These are phyloP conservation scores for Hymenoscyphus fructigenus DNA, from an alignment of 2,329 filamentous ascomycete genomes.

Conservation along the genomic window DNA sequence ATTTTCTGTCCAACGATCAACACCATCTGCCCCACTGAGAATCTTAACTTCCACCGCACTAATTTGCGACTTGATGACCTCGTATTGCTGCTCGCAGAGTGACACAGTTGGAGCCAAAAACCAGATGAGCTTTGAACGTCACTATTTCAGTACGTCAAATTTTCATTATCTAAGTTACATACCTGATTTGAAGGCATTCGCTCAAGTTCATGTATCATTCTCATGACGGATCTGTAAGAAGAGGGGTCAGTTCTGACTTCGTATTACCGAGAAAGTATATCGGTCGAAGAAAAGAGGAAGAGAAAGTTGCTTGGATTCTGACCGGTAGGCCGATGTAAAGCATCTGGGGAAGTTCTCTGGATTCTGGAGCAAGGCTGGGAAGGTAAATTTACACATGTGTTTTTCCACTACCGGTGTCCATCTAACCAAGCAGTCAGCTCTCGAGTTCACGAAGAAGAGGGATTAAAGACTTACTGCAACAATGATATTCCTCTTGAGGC, in stretches of 20 bases:
- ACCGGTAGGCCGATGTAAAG: background rate
- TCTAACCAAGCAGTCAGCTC: constrained; percentile 46
- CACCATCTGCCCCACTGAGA: constrained; percentile 55
- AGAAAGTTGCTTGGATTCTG: background rate
- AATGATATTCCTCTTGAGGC: constrained; percentile 68
- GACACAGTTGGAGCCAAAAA: constrained; percentile 70
- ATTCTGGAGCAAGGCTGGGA: background rate
- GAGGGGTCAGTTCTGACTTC: background rate
- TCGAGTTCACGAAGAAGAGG: background rate
- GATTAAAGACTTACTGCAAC: constrained; percentile 54
- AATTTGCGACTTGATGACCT: constrained; percentile 59
- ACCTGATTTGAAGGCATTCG: constrained; percentile 23
- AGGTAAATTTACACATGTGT: constrained; percentile 64
- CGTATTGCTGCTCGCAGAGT: constrained; percentile 65
- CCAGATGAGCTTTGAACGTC: constrained; percentile 57
- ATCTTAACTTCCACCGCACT: constrained; percentile 49
- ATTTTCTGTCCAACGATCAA: constrained; percentile 62
- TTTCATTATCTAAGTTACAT: background rate
- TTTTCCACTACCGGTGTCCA: constrained; percentile 80
- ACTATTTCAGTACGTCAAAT: constrained; percentile 7
- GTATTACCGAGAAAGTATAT: background rate
- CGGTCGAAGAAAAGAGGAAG: background rate
- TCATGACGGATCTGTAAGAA: constrained; percentile 26
- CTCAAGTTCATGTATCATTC: constrained; percentile 31
- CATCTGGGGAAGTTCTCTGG: background rate